Evolutionary conservation across 2,329 filamentous ascomycete species (phyloP).

Genomic region (Pochonia chlamydosporia): DNA sequence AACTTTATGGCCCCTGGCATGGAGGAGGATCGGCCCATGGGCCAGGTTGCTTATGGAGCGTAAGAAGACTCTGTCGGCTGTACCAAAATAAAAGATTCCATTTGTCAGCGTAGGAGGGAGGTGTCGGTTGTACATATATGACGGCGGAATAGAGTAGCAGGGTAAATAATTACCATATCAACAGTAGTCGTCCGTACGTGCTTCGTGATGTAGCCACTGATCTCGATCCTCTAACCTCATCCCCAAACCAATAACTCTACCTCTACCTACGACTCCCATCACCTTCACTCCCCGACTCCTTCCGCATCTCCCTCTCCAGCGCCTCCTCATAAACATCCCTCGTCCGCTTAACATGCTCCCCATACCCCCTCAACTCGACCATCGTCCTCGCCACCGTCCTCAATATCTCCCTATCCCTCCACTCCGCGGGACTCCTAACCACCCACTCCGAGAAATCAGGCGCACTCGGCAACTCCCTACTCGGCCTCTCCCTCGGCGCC

Average conservation of each 20-base stretch:
- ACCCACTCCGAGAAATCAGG: constrained; percentile 3
- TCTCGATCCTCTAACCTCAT: neutral
- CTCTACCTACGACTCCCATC: neutral
- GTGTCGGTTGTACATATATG: constrained; percentile 33
- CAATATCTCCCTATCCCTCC: constrained; percentile 16
- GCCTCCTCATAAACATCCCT: constrained; percentile 14
- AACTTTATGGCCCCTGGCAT: constrained; percentile 73
- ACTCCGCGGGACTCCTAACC: constrained; percentile 14
- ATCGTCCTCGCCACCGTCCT: constrained; percentile 13
- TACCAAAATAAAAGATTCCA: constrained; percentile 31
- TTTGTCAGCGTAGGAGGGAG: constrained; percentile 23
- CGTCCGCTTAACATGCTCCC: constrained; percentile 14
- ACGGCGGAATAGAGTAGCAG: constrained; percentile 15
- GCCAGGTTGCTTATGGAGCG: constrained; percentile 54
- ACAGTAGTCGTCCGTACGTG: neutral
- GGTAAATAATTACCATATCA: constrained; percentile 17
- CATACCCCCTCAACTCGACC: constrained; percentile 16
- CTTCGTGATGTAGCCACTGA: neutral
- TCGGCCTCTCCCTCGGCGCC: constrained; percentile 6
- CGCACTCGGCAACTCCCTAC: neutral
- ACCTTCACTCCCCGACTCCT: neutral
- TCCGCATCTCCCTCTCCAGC: constrained; percentile 16
- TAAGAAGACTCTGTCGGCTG: constrained; percentile 28
- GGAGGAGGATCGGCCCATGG: constrained; percentile 56
- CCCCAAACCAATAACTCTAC: neutral